Conservation (phyloP, 768 basidiomycete genomes). For the Lanmaoa pseudosensibilis region DNA sequence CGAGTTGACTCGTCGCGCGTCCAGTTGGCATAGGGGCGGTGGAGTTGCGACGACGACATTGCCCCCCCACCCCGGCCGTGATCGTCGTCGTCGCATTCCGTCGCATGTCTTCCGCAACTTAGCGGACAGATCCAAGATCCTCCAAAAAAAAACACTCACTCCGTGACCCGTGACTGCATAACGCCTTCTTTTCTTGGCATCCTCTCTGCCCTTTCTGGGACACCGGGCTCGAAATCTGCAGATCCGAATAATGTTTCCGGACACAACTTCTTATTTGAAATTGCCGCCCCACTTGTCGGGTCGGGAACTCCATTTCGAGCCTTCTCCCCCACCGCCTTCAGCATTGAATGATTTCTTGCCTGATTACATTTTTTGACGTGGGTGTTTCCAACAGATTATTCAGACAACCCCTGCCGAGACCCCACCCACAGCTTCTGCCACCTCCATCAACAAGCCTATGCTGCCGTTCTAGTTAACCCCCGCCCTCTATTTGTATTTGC, state of each 20-base stretch:
- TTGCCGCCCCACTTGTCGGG: slow-evolving; percentile 8
- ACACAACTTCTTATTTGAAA: slow-evolving; percentile 35
- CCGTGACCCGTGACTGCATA: slow-evolving; percentile 23
- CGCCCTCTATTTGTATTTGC: slow-evolving; percentile 5
- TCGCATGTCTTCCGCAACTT: background rate
- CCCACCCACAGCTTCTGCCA: slow-evolving; percentile 7
- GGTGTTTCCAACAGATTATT: background rate
- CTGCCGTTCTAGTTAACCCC: background rate
- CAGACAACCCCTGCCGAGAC: background rate
- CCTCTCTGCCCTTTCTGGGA: slow-evolving; percentile 12
- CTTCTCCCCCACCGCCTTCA: background rate
- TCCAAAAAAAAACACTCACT: slow-evolving; percentile 2
- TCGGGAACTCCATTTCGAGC: slow-evolving; percentile 13
- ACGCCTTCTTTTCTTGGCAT: slow-evolving; percentile 14
- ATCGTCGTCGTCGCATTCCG: background rate
- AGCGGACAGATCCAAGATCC: background rate
- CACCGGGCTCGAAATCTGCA: slow-evolving; percentile 26
- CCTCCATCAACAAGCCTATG: slow-evolving; percentile 25
- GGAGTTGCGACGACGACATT: background rate
- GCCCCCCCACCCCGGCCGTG: background rate
- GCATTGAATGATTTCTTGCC: background rate
- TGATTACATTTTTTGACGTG: background rate
- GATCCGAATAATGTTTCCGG: slow-evolving; percentile 33
- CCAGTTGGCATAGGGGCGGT: slow-evolving; percentile 11
- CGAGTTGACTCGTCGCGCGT: background rate